Conservation (phyloP, 441 rosid genomes). For the Lepidium campestre region DNA sequence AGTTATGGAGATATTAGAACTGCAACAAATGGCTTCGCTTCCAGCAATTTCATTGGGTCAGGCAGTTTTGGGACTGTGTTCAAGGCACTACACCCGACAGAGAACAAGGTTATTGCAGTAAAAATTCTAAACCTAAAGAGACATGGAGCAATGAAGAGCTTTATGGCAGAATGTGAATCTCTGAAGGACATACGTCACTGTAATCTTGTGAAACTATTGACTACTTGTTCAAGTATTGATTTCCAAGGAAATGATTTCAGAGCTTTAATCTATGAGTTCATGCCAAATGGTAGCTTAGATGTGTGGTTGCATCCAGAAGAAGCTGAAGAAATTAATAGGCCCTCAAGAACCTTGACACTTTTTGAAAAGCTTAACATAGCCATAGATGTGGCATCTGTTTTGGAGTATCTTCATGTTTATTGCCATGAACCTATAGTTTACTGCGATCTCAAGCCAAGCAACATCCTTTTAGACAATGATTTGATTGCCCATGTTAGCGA, state of each 20-base stretch:
- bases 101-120: not conserved
- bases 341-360: no score
- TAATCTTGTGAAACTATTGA: slow-evolving; percentile 14
- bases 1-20: not conserved
- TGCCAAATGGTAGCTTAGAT: slow-evolving; percentile 8
- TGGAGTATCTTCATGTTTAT: no score
- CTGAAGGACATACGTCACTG: slow-evolving; percentile 5
- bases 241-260: slow-evolving; percentile 11
- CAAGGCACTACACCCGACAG: not conserved
- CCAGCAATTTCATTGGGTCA: not conserved
- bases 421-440: no score
- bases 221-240: slow-evolving; percentile 9
- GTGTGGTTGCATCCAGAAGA: slow-evolving; percentile 5
- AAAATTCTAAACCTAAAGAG: slow-evolving; percentile 1
- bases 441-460: no score
- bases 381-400: no score
- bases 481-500: slow-evolving; percentile 11
- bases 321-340: no score
- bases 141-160: slow-evolving; percentile 14
- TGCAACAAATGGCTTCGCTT: slow-evolving; percentile 6
- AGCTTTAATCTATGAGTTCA: slow-evolving; percentile 10
- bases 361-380: no score
- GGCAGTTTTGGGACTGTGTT: slow-evolving; percentile 21
- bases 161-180: slow-evolving; percentile 12
- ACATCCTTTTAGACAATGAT: not conserved